A percentile compares a stretch with the other conserved stretches of the same genome.
Conservation (phyloP, 371 early-diverging fungal species). For the Amoeboaphelidium protococcarum region DNA sequence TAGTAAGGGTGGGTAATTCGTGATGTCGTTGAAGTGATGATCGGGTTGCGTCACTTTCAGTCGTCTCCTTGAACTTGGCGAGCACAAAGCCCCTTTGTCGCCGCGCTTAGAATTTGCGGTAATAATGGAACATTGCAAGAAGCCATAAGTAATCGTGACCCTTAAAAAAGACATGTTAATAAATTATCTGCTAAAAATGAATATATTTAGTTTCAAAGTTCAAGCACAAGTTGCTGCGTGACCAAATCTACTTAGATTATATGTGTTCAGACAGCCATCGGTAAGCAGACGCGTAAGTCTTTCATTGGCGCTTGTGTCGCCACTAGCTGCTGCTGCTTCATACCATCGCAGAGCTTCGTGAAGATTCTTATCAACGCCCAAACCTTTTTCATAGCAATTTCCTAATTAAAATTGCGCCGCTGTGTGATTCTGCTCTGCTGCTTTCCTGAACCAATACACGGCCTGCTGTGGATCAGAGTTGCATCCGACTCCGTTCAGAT, state of each 20-base stretch:
- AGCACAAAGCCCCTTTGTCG: too few species aligned
- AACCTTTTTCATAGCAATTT: constrained; percentile 15
- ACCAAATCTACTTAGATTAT: not conserved
- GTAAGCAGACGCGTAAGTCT: constrained; percentile 10
- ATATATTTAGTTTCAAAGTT: not conserved
- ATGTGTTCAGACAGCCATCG: not conserved
- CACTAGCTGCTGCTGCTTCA: constrained; percentile 16
- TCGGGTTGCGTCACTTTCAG: too few species aligned
- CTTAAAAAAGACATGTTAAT: too few species aligned
- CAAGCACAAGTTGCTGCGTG: not conserved
- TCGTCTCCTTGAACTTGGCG: too few species aligned
- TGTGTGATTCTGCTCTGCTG: constrained; percentile 17
- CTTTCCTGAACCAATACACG: constrained; percentile 13
- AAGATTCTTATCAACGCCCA: constrained; percentile 13
- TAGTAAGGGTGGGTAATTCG: too few species aligned
- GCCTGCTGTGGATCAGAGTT: constrained; percentile 10
- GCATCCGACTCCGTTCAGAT: constrained; percentile 14
- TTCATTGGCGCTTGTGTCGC: constrained; percentile 13
- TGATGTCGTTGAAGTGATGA: too few species aligned
- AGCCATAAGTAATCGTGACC: too few species aligned
- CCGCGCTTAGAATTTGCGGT: too few species aligned
- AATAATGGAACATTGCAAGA: too few species aligned
- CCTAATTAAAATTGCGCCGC: constrained; percentile 16
- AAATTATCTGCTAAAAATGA: too few species aligned
- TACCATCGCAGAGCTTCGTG: constrained; percentile 16